These are phyloP conservation scores for Cicer judaicum DNA, from an alignment of 306 rosid species.

Conservation along the genomic window DNA sequence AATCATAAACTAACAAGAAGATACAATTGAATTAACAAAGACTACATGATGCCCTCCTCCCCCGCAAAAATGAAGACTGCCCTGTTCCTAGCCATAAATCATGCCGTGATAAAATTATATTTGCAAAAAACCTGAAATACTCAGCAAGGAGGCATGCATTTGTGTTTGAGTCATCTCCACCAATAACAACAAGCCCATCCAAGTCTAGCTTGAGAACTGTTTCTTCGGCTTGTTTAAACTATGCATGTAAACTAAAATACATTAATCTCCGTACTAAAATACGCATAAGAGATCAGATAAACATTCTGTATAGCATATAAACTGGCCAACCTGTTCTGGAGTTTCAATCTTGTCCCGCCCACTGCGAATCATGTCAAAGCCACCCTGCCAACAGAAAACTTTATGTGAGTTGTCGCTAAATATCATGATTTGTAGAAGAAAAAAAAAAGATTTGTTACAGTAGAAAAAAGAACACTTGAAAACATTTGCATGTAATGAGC, in stretches of 20 bases:
- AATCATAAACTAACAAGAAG: conserved; percentile 32
- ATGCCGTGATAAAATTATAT: conserved; percentile 29
- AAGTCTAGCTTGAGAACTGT: conserved; percentile 84
- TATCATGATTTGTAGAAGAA: conserved; percentile 20
- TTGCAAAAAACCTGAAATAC: conserved; percentile 73
- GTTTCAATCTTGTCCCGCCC: conserved; percentile 99
- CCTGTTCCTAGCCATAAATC: not conserved
- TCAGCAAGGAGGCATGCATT: conserved; percentile 99
- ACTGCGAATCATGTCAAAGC: conserved; percentile 98
- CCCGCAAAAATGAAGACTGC: not conserved
- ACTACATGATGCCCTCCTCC: not conserved
- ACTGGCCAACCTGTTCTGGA: conserved; percentile 80
- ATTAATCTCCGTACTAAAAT: conserved; percentile 34
- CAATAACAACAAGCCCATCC: conserved; percentile 96
- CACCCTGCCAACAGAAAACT: conserved; percentile 71
- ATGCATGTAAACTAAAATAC: conserved; percentile 44
- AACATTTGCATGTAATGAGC: conserved; percentile 16
- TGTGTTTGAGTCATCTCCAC: conserved; percentile 99
- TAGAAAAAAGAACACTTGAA: not conserved
- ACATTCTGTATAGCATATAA: conserved; percentile 19
- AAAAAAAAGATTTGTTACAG: not conserved
- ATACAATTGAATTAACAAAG: conserved; percentile 18
- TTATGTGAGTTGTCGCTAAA: conserved; percentile 26
- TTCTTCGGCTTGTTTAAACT: conserved; percentile 97
- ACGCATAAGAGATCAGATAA: conserved; percentile 23